Evolutionary conservation across 768 basidiomycete genomes (phyloP), one percentile per base, ranked within the genome.

Genomic region (Coprinopsis marcescibilis): DNA sequence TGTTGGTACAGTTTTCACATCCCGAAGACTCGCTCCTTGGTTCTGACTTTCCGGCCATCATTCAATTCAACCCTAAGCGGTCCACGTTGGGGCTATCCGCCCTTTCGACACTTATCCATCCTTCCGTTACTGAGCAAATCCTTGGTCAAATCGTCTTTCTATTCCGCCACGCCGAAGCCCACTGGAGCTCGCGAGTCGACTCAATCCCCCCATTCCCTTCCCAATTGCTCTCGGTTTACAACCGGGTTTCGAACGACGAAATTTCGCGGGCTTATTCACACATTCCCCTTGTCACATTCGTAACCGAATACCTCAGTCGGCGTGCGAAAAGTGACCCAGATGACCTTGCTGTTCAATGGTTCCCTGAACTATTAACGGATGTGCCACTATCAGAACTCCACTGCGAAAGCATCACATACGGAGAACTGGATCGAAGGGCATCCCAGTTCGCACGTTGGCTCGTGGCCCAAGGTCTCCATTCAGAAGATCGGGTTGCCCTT

Each of bases 391-490:
- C 52, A 12, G 39, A 49, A 20, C 23, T 51, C 12, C 11, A 47
- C 23, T 58, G 49, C 23, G 60, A 65, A 44, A 55, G 55, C 17
- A 54, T 67, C n/a, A 61, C 69, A 1, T 75, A 73, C 51, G 25
- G 30, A 29, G 62, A 68, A 34, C 57, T 73, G 20, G 56, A 73
- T 42, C 51, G 43, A 14, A 55, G 50, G 26, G 62, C 70, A 10
- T 74, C 75, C 50, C 63, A 64, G 52, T 49, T 73, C 1, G 72
- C 71, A 7, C 68, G 60, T 10, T 76, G 73, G 68, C 53, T 76
- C 26, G 49, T 67, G 15, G 50, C 50, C 3, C 50, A 49, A 13
- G 70, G 71, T 2, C 51, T 76, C 17, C 39, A 58, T 36, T 57
- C 37, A 13, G 70, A 69, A 47, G 69, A 71, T 44, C 65, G 66